Evolutionary conservation across 371 early-diverging fungal genomes (phyloP), one percentile per base, ranked within the genome.

Genomic region (Mortierella sp.): DNA sequence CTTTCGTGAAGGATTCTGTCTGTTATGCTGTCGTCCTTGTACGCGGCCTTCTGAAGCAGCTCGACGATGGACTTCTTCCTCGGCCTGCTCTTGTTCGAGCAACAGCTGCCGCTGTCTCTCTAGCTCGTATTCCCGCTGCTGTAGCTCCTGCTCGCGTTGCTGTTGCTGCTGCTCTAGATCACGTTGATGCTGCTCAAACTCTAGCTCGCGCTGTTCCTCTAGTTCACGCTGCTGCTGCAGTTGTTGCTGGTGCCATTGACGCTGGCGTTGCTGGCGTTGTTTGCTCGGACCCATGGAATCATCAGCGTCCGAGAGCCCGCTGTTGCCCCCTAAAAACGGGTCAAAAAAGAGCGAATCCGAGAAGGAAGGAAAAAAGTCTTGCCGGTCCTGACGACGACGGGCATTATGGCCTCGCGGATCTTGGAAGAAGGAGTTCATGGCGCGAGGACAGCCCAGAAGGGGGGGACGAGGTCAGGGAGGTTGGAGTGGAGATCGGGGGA

Each of bases 311-410:
- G 41, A 41, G 41, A 41, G 41, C 41, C 9, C 24, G 8, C 27
- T 16, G 17, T 9, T 16, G 16, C 29, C 24, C 1, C 31, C 6
- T n/a, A 58, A 48, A 45, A 72, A 57, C 6, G 72, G 67, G 31
- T 72, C 72, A 31, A 45, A 45, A 45, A 71, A 60, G 47, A 56
- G 48, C 0, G 72, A 60, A 44, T 72, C 57, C 27, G 72, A 65
- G 39, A 66, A 61, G 29, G 48, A 39, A 25, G 72, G 67, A 24
- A 72, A 72, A n/a, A 61, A 65, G 39, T 72, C 57, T 37, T 61
- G 60, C 14, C 67, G 72, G 27, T 59, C 63, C 31, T 62, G 62
- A 39, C 48, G 69, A 22, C 53, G 58, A 17, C 62, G 58, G 8
- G 54, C 19, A 13, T 55, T 39, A n/a, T 46, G 58, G 14, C 17